Conservation (phyloP, 2,329 filamentous ascomycete species). For the Fusarium floridanum region DNA sequence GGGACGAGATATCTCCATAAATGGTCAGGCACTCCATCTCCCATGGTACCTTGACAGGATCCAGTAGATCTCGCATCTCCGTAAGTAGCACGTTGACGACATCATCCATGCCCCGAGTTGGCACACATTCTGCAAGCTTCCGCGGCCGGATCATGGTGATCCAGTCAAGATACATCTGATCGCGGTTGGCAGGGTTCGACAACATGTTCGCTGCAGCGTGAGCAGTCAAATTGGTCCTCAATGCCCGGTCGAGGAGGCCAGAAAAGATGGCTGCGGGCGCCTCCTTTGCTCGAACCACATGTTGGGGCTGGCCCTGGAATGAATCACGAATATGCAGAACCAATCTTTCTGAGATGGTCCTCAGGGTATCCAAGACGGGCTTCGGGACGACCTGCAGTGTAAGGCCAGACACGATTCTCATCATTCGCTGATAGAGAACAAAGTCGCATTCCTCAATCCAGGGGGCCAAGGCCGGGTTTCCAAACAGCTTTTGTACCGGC, state of each 20-base stretch:
- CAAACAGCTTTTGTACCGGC: conserved; percentile 93
- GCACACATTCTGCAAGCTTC: conserved; percentile 74
- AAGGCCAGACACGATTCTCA: conserved; percentile 88
- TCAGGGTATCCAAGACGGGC: conserved; percentile 85
- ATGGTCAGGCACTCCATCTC: conserved; percentile 73
- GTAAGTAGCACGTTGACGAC: conserved; percentile 71
- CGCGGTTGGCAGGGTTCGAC: conserved; percentile 87
- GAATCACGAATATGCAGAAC: conserved; percentile 86
- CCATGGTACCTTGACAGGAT: conserved; percentile 75
- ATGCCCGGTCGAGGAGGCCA: conserved; percentile 84
- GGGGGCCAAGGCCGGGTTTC: conserved; percentile 81
- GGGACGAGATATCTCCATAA: conserved; percentile 68
- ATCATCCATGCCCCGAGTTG: conserved; percentile 74
- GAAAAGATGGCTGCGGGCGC: conserved; percentile 91
- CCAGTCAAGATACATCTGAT: conserved; percentile 97
- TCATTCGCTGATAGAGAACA: conserved; percentile 96
- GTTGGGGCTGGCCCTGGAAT: conserved; percentile 85
- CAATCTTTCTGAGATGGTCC: conserved; percentile 86
- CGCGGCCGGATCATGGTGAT: conserved; percentile 74
- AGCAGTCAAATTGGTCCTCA: conserved; percentile 92
- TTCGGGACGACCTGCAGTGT: conserved; percentile 93
- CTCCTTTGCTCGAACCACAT: conserved; percentile 89
- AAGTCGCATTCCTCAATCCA: conserved; percentile 99
- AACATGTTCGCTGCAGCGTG: conserved; percentile 95
- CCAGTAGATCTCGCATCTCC: conserved; percentile 78